Evolutionary conservation across 75 land plant genomes (phyloP).

Genomic region (Selaginella tamariscina): DNA sequence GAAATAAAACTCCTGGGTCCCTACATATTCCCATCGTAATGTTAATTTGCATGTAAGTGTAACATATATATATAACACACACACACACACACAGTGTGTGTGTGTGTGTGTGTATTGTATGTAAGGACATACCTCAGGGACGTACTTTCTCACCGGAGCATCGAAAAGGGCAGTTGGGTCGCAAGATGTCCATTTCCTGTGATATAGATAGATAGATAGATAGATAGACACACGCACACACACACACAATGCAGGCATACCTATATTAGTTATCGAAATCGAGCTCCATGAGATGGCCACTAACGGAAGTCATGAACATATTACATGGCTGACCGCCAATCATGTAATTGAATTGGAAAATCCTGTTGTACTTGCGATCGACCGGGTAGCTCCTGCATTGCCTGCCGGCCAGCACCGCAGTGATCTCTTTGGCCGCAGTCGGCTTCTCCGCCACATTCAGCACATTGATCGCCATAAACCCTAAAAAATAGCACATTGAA

Average conservation of each 20-base stretch:
- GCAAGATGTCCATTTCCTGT: conserved; percentile 81
- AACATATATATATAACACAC: background rate
- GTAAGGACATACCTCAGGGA: conserved; percentile 72
- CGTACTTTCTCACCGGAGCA: conserved; percentile 67
- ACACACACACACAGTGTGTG: background rate
- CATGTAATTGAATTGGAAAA: conserved; percentile 66
- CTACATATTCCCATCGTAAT: conserved; percentile 58
- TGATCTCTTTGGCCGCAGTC: conserved; percentile 81
- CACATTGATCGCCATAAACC: conserved; percentile 29
- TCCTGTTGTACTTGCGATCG: conserved; percentile 67
- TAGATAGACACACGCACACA: too few species aligned
- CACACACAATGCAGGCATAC: too few species aligned
- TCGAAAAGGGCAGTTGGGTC: conserved; percentile 68
- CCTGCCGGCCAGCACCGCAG: conserved; percentile 53
- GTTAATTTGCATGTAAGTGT: background rate
- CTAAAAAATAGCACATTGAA: too few species aligned
- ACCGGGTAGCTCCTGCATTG: conserved; percentile 40
- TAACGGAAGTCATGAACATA: conserved; percentile 85
- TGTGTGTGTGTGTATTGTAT: too few species aligned
- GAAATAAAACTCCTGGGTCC: conserved; percentile 47
- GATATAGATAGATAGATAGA: too few species aligned
- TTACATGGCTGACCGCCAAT: conserved; percentile 42
- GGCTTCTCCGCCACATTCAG: conserved; percentile 99
- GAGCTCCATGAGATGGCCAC: conserved; percentile 92
- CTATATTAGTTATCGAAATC: conserved; percentile 79